phyloP scores from a whole-genome alignment of 306 rosid species.

The Albizia julibrissin region DNA sequence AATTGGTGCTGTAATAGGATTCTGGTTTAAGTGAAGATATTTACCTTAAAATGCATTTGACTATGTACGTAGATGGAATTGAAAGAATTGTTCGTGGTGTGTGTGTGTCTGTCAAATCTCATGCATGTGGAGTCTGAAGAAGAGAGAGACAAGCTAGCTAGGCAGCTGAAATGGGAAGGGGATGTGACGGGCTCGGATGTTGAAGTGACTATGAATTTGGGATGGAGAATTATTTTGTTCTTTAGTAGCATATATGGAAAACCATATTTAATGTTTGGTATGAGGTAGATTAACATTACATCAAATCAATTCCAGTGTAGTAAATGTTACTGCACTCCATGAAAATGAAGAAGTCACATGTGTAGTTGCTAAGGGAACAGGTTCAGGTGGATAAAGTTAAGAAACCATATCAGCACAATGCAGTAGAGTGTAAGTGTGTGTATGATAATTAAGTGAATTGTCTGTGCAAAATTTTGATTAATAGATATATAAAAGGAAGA shows the following conservation, averaged over 20 bases:
- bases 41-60: conserved; percentile 73
- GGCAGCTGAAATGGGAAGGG: conserved; percentile 41
- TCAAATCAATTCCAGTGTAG: conserved; percentile 23
- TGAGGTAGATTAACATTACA: conserved; percentile 26
- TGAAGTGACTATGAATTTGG: conserved; percentile 52
- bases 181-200: conserved; percentile 65
- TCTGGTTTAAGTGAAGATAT: conserved; percentile 39
- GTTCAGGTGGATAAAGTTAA: conserved; percentile 1
- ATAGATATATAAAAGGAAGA: background rate
- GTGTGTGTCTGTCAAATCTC: conserved; percentile 11
- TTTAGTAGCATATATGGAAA: conserved; percentile 48
- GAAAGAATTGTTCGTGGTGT: conserved; percentile 33
- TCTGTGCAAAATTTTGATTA: background rate
- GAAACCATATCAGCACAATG: background rate
- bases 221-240: conserved; percentile 61
- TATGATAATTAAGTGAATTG: background rate
- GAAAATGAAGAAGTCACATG: conserved; percentile 32
- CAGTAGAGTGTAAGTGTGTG: background rate
- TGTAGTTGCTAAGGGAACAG: conserved; percentile 31
- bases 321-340: background rate
- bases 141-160: conserved; percentile 16
- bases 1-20: background rate
- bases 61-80: conserved; percentile 57
- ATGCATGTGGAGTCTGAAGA: conserved; percentile 34
- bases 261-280: conserved; percentile 22